A percentile compares a stretch with the other conserved stretches of the same genome.
These are phyloP conservation scores for Ogataea minuta DNA, from an alignment of 805 yeast genomes.

Conservation along the genomic window DNA sequence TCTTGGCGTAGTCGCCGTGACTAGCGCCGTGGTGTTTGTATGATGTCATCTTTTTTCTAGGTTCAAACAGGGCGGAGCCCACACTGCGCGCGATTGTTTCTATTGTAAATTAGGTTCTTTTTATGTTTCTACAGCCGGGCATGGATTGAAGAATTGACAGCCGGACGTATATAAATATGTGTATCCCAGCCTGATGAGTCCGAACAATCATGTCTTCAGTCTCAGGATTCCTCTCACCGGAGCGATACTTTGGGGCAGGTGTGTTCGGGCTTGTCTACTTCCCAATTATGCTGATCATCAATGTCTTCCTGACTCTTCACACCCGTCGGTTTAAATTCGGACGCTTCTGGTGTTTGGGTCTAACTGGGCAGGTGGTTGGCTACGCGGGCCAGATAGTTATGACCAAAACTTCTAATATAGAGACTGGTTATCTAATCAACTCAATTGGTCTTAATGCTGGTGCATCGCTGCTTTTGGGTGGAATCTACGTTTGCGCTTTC, in stretches of 20 bases:
- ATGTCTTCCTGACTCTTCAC: slow-evolving; percentile 41
- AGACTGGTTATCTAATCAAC: slow-evolving; percentile 55
- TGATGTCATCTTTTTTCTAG: too few relatives aligned
- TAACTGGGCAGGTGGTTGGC: slow-evolving; percentile 62
- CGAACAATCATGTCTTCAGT: too few relatives aligned
- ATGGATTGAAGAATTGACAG: too few relatives aligned
- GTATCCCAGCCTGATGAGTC: background rate
- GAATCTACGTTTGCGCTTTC: slow-evolving; percentile 66
- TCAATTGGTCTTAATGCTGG: slow-evolving; percentile 68
- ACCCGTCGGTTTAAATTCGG: slow-evolving; percentile 65
- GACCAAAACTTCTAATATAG: slow-evolving; percentile 32
- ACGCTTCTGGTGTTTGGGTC: slow-evolving; percentile 50
- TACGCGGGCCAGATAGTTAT: slow-evolving; percentile 59
- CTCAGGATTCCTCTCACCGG: background rate
- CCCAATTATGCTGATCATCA: slow-evolving; percentile 34
- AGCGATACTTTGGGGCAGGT: background rate
- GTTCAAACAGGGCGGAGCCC: too few relatives aligned
- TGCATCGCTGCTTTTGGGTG: slow-evolving; percentile 81
- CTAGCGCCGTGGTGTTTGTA: too few relatives aligned
- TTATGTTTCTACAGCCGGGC: too few relatives aligned
- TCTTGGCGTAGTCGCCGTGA: too few relatives aligned
- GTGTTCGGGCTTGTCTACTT: slow-evolving; percentile 1
- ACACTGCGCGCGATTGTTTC: too few relatives aligned
- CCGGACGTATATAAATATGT: too few relatives aligned
- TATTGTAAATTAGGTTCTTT: too few relatives aligned